Base-by-base conservation (phyloP, 148 eudicot genomes). In the Dysphania ambrosioides region DNA sequence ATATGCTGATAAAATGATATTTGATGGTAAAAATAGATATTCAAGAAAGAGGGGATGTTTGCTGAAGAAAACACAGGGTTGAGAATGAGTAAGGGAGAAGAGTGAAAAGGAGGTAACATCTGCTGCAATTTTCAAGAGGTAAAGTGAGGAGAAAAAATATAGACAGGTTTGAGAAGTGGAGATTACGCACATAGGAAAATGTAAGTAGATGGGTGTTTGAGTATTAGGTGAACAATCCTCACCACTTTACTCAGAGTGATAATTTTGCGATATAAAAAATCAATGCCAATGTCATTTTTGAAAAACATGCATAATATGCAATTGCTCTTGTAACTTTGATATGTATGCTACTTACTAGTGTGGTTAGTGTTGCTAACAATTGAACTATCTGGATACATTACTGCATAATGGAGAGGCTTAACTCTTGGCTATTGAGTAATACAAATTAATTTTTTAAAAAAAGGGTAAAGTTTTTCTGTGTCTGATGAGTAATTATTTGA, bases 391-490 rank as follows among this genome's bases (percentile, higher is more conserved):
- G 36, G 21, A 4, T 61, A 27, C 6, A 13, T 9, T 61, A 61
- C 2, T 31, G 24, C 26, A 63, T 11, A 12, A 30, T 63, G n/a
- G 40, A 32, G 67, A 34, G 41, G n/a, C n/a, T n/a, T n/a, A n/a
- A n/a, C n/a, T n/a, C n/a, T n/a, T n/a, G n/a, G n/a, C n/a, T 34
- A 6, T 47, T 47, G 53, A 18, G 68, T 73, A 41, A n/a, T 66
- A 18, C 55, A 41, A 16, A 7, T 59, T 4, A 47, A 21, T 53
- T 53, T 23, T 53, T 29, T 35, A 12, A 2, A 15, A 32, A 19
- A 56, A 42, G 6, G 1, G n/a, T 3, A 2, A n/a, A 8, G 59
- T 21, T 61, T 59, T 66, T 40, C 47, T 77, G 68, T 41, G 31
- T 27, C 30, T 55, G n/a, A 4, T 19, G 47, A 21, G 29, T 75